Conservation (phyloP, 108 stramenopile species). For the Cyclotella sp. region DNA sequence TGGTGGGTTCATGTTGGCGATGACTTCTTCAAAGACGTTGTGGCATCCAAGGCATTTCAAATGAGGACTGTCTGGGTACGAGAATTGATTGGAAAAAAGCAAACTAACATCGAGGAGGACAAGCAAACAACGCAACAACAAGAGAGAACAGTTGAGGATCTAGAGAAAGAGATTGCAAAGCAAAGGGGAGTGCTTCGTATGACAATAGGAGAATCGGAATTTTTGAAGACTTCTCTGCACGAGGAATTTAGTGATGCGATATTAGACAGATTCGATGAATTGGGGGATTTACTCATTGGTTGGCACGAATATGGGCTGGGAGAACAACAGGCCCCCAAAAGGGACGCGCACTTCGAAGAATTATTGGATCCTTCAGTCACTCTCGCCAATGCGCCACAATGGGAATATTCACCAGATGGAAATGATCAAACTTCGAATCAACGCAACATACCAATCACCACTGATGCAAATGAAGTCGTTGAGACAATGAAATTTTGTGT, state of each 20-base stretch:
- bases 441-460: not conserved
- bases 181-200: conserved; percentile 35
- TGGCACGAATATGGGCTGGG: conserved; percentile 41
- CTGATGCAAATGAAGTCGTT: not conserved
- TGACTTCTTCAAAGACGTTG: conserved; percentile 88
- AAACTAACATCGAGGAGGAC: not conserved
- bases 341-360: not conserved
- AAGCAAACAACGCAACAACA: not conserved
- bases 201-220: conserved; percentile 45
- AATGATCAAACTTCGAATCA: not conserved
- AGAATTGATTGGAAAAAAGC: conserved; percentile 63
- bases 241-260: conserved; percentile 55
- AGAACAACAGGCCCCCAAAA: not conserved
- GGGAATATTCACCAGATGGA: too few relatives aligned
- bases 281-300: conserved; percentile 27
- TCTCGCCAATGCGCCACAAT: not conserved
- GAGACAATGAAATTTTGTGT: conserved; percentile 38
- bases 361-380: not conserved
- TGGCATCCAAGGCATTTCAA: conserved; percentile 75
- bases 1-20: conserved; percentile 92
- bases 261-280: conserved; percentile 41
- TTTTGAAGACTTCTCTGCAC: conserved; percentile 39
- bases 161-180: conserved; percentile 44
- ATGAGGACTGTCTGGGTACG: conserved; percentile 84
- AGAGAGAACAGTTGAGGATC: conserved; percentile 30